Conservation (phyloP, 345 rosid species). For the Rubroshorea leprosula region DNA sequence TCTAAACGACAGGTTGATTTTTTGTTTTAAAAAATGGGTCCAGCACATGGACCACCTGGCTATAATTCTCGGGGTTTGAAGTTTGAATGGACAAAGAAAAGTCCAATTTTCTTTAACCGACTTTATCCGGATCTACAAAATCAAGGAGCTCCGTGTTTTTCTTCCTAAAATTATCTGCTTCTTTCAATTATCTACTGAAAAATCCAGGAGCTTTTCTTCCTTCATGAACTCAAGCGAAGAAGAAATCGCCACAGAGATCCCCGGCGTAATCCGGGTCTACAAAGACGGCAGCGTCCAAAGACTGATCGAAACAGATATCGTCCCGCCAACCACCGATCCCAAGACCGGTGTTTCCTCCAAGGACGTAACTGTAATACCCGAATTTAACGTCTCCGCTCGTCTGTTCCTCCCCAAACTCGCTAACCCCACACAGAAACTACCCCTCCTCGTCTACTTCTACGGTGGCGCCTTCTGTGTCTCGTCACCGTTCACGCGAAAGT, state of each 20-base stretch:
- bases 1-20: no score
- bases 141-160: no score
- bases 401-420: constrained; percentile 36
- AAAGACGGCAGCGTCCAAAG: constrained; percentile 41
- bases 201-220: neutral
- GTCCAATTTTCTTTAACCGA: no score
- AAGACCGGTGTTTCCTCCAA: constrained; percentile 33
- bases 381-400: constrained; percentile 37
- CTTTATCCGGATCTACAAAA: no score
- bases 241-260: constrained; percentile 25
- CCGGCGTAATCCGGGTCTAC: constrained; percentile 24
- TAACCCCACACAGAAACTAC: constrained; percentile 25
- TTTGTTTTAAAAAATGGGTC: no score
- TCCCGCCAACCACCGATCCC: constrained; percentile 33
- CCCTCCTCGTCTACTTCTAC: constrained; percentile 48
- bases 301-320: constrained; percentile 27
- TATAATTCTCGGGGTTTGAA: no score
- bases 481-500: constrained; percentile 29
- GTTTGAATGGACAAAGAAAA: no score
- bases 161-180: no score
- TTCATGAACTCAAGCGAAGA: constrained; percentile 17
- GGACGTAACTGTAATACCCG: constrained; percentile 24
- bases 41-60: no score
- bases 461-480: constrained; percentile 49
- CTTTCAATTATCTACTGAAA: no score